Evolutionary conservation across 164 flowering plant species (phyloP).

Genomic region (Vitis riparia): DNA sequence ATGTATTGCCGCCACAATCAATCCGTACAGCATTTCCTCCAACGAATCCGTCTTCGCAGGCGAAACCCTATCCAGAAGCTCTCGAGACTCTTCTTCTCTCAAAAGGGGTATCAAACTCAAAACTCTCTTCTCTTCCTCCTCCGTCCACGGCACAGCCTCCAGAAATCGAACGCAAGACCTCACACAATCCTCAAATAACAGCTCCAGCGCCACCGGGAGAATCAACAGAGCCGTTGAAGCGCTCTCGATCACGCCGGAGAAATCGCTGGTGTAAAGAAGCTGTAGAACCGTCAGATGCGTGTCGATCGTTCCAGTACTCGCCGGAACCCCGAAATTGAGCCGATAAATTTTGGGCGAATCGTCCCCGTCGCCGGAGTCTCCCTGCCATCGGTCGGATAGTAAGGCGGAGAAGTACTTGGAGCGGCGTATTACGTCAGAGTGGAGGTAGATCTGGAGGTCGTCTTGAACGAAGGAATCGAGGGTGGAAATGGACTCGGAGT

Average conservation of each 20-base stretch:
- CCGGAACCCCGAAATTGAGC: constrained; percentile 36
- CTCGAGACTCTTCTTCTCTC: constrained; percentile 57
- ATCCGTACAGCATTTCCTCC: constrained; percentile 75
- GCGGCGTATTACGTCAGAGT: constrained; percentile 57
- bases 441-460: constrained; percentile 52
- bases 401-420: constrained; percentile 71
- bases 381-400: constrained; percentile 78
- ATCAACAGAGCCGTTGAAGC: constrained; percentile 46
- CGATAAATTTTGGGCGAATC: constrained; percentile 3
- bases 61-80: constrained; percentile 66
- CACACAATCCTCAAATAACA: constrained; percentile 82
- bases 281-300: constrained; percentile 52
- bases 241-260: constrained; percentile 29
- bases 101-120: constrained; percentile 56
- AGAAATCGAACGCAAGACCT: constrained; percentile 64
- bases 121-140: constrained; percentile 74
- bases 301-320: constrained; percentile 34
- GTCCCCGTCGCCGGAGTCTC: not conserved
- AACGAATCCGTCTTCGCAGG: constrained; percentile 33
- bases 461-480: constrained; percentile 14
- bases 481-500: constrained; percentile 7
- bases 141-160: constrained; percentile 92
- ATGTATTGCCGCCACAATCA: constrained; percentile 59
- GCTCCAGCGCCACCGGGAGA: constrained; percentile 71
- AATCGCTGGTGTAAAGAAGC: constrained; percentile 60